phyloP scores from a whole-genome alignment of 2,329 filamentous ascomycete species.

The Teratosphaeriaceae sp. region DNA sequence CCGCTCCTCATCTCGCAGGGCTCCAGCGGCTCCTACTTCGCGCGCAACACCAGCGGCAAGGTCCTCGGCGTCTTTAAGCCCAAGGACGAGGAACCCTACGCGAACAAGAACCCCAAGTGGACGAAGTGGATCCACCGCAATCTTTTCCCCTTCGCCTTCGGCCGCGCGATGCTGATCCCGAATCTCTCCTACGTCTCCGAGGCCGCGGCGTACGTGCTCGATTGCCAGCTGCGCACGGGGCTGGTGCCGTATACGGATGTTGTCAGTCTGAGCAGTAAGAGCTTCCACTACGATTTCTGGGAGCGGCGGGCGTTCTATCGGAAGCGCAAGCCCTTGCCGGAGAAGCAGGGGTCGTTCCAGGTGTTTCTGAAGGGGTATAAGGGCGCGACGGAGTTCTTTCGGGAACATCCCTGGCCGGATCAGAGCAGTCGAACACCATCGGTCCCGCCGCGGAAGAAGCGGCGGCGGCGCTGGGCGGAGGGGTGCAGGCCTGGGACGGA shows the following conservation, averaged over 20 bases:
- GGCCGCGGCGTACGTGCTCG: slow-evolving; percentile 91
- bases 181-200: slow-evolving; percentile 98
- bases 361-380: slow-evolving; percentile 96
- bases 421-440: slow-evolving; percentile 63
- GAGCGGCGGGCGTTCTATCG: slow-evolving; percentile 81
- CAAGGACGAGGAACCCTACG: slow-evolving; percentile 97
- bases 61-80: slow-evolving; percentile 98
- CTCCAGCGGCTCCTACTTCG: slow-evolving; percentile 97
- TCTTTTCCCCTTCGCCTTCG: slow-evolving; percentile 94
- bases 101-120: slow-evolving; percentile 96
- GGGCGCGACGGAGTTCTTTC: slow-evolving; percentile 90
- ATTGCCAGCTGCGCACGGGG: slow-evolving; percentile 80
- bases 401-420: slow-evolving; percentile 95
- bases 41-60: slow-evolving; percentile 82
- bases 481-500: slow-evolving; percentile 63
- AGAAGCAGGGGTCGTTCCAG: slow-evolving; percentile 93
- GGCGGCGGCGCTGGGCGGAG: slow-evolving; percentile 66
- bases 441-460: slow-evolving; percentile 61
- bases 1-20: slow-evolving; percentile 95
- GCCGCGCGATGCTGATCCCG: slow-evolving; percentile 88
- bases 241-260: slow-evolving; percentile 96
- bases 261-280: slow-evolving; percentile 88
- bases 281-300: slow-evolving; percentile 98
- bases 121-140: slow-evolving; percentile 99
- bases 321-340: slow-evolving; percentile 77